Base-by-base conservation (phyloP, 495 filamentous ascomycete genomes). In the Penicillium waksmanii region DNA sequence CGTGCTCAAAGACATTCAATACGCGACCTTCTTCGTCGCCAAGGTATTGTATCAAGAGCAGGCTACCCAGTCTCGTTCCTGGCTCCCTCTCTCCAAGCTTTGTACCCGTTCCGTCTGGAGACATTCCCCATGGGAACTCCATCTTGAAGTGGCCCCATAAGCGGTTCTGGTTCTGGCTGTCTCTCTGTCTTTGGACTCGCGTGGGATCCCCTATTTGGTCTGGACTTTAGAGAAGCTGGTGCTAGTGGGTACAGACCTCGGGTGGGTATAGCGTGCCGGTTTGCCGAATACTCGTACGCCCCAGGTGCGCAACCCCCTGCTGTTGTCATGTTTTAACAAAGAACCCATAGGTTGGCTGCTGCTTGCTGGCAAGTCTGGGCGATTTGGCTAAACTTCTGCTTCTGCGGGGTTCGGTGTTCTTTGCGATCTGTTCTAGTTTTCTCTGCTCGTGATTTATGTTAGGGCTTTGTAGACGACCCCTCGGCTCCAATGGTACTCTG, bases 21-120 rank as follows among this genome's bases (percentile, higher is more conserved):
- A 44, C 17, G 42, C 17, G 15, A 6, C 19, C 13, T 44, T 17
- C 17, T 6, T 44, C n/a, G 5, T 8, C 13, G 42, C 42, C 42
- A 44, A 44, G 42, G 42, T 18, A 17, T 18, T 44, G 15, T n/a
- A n/a, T 38, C 5, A 4, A 38, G 36, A 38, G 15, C 36, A n/a
- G 36, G 42, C 42, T 44, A 18, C 9, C 15, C 17, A 19, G 42
- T 17, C 15, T 19, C 3, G 38, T 74, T 56, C 23, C 61, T 62
- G 21, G 77, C 53, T 7, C 54, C 53, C 2, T 46, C 69, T 58
- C 11, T 77, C 73, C 15, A 85, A 68, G 52, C 11, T 44, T 44
- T 19, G 17, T 13, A 9, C 7, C 42, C 17, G 17, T 19, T 44
- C 5, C 42, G 17, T n/a, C 17, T 44, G 42, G 42, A 44, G 42